Evolutionary conservation across 257 asterid genomes (phyloP), one percentile per base, ranked within the genome.

Genomic region (Lycium ferocissimum): DNA sequence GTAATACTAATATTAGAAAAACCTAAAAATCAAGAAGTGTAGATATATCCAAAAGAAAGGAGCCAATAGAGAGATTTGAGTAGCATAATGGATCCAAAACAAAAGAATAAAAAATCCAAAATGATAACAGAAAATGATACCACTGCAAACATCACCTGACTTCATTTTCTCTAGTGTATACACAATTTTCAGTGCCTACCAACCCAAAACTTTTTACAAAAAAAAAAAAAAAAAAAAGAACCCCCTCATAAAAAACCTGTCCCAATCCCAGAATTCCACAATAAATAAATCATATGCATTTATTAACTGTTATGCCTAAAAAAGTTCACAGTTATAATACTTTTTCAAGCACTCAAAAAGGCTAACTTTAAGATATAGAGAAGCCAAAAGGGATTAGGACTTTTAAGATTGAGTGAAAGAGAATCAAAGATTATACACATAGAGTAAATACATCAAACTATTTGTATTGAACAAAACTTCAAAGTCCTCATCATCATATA

Each of bases 281-380:
- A 85, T 33, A 49, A 45, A 57, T 85, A 82, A 84, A 83, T 82
- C 86, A 85, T 66, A 86, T 83, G 82, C 82, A 86, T 85, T 86
- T 82, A 86, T 84, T 84, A 81, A 84, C 65, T 85, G 86, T 59
- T 85, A 22, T 79, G 62, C 84, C 76, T 84, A 83, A 86, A 90
- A 91, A 87, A 92, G 87, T 85, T 85, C 26, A 86, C 88, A 54
- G 85, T 72, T 83, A 61, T 38, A 26, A 22, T 15, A 80, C 91
- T 90, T 89, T 86, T 87, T 79, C 89, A 81, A 86, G 93, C 97
- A 93, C 95, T 89, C 56, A 85, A 89, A 89, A 90, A 88, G 92
- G 85, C 86, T 86, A 80, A 84, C 92, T 85, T 89, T 94, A 87
- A 47, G 58, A 20, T 82, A 45, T 79, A 65, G 85, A 83, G 85